Evolutionary conservation across 768 basidiomycete species (phyloP), one percentile per base, ranked within the genome.

Genomic region (Tricholoma terreum): DNA sequence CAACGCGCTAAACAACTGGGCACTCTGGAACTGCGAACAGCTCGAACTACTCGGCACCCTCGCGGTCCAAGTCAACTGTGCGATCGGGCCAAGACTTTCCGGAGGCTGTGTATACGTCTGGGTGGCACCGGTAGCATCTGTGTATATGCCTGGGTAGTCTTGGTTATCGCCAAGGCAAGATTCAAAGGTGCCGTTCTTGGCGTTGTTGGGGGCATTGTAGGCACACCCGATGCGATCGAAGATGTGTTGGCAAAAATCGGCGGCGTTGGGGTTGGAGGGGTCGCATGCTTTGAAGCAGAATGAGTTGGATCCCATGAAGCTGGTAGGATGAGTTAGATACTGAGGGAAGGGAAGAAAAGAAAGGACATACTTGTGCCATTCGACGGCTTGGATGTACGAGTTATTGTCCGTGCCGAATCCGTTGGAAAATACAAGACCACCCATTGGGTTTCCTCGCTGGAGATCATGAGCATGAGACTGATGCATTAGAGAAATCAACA

Each of bases 371-470:
- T 82, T 80, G 70, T 80, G 80, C 89, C 90, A 91, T 62, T 89
- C 82, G 36, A 75, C 71, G 33, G 86, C 78, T 64, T 92, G 90
- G 8, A 69, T 64, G 66, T 73, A 78, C 0, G 73, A 71, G 57
- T 67, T 68, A 61, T 77, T 79, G 60, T 78, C 71, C 48, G 61
- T 67, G 15, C 76, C 71, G 64, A 78, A 86, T 10, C 73, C 79
- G 58, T 74, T 85, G 0, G 88, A 84, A 75, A 80, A 92, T 42
- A 90, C 56, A 24, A 91, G 68, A 50, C 83, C 87, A 60, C 90
- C 90, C 24, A 90, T 75, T 3, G 89, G 89, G 74, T 92, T 94
- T n/a, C 91, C 92, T 60, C 87, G 83, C 82, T 87, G 61, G n/a
- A n/a, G n/a, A n/a, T n/a, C n/a, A n/a, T n/a, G n/a, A n/a, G 12